Base-by-base conservation (phyloP, 495 filamentous ascomycete species). In the Penicillium paradoxum region DNA sequence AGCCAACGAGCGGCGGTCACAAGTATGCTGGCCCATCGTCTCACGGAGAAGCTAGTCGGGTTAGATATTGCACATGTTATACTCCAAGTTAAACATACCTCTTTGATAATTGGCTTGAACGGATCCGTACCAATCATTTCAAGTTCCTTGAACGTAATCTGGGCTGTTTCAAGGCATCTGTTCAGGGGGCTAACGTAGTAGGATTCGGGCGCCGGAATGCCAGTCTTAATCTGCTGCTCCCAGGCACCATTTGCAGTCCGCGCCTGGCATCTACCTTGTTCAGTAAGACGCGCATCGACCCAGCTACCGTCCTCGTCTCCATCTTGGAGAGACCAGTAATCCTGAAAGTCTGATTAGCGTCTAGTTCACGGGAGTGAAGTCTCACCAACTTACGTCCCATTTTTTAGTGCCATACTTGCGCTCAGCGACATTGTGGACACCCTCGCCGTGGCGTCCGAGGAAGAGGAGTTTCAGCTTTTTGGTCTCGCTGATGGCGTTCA, bases 171-270 rank as follows among this genome's bases (percentile, higher is more conserved):
- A 1, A 89, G 73, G 62, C 86, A 90, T 22, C 88, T 79, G n/a
- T 73, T 79, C 49, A 92, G 68, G 7, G 90, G 90, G 51, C 83
- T 88, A 15, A 83, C 80, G 66, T 91, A 95, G 69, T 83, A 87
- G 0, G 73, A 75, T 54, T 86, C 69, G 2, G 89, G 86, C 3
- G 74, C 48, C 0, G 88, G 87, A 27, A 90, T 80, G 0, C 73
- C 70, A 27, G 75, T 56, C 21, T 68, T 53, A 34, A 88, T 72
- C 45, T 82, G 74, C 5, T 72, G 61, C 24, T 67, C 55, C 85
- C 86, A 95, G 49, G 88, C 85, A 3, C 53, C 51, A 50, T 86
- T 76, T n/a, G 86, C 83, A 14, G 70, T 73, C 19, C 68, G 53
- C 19, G 89, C 90, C 66, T 95, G 87, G 1, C 58, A 55, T 30